Percentiles rank a stretch among this genome's conserved stretches.
phyloP scores from a whole-genome alignment of 2,329 filamentous ascomycete species.

The Fusarium austroafricanum region DNA sequence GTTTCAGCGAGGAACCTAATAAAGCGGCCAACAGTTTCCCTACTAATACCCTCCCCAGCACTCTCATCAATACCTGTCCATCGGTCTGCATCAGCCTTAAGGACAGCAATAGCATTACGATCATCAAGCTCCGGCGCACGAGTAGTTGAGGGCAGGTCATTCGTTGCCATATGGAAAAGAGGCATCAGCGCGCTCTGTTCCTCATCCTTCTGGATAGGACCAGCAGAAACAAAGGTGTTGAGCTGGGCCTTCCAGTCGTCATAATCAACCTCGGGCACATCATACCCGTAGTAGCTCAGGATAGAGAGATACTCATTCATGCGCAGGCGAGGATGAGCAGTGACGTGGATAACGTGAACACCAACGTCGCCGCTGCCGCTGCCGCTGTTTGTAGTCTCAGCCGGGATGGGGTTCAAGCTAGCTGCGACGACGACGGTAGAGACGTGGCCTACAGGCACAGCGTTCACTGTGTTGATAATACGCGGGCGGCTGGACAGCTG shows the following conservation, averaged over 20 bases:
- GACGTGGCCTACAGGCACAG: conserved; percentile 4
- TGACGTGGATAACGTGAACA: conserved; percentile 1
- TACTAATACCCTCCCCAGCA: conserved; percentile 1
- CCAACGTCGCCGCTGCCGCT: not conserved
- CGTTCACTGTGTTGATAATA: conserved; percentile 3
- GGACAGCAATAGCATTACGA: not conserved
- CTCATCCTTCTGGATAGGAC: not conserved
- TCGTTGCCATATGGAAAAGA: conserved; percentile 2
- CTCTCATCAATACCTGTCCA: conserved; percentile 9
- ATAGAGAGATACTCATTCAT: conserved; percentile 3
- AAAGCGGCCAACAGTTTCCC: not conserved
- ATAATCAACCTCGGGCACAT: conserved; percentile 3
- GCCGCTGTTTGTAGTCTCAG: no score
- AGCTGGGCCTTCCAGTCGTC: conserved; percentile 5
- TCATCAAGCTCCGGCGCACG: conserved; percentile 5
- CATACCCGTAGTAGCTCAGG: not conserved
- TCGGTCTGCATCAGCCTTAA: conserved; percentile 1
- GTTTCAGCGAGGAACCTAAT: not conserved
- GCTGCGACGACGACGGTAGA: conserved; percentile 1
- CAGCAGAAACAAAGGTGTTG: not conserved
- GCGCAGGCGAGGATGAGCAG: conserved; percentile 7
- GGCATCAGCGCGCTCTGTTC: conserved; percentile 4
- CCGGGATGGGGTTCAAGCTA: not conserved
- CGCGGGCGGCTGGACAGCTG: not conserved
- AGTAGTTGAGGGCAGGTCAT: not conserved